Conservation (phyloP, 2,329 filamentous ascomycete species). For the Penicillium sclerotigenum region DNA sequence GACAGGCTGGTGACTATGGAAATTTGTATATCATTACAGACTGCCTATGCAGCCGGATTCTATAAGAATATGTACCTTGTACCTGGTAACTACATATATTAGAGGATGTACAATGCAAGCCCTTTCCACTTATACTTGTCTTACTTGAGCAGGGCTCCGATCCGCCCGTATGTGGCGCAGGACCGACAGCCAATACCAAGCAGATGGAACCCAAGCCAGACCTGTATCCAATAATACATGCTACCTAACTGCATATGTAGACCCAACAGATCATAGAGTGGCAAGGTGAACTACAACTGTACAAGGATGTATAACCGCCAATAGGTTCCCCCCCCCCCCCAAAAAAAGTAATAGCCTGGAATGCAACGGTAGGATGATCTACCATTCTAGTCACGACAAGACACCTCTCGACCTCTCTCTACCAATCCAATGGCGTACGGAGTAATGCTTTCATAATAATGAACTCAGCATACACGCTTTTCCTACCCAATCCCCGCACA, state of each 20-base stretch:
- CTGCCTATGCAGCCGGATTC: not conserved
- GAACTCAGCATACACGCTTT: not conserved
- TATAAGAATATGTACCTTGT: not conserved
- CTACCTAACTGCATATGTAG: not conserved
- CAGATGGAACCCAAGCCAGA: not conserved
- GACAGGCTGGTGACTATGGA: constrained; percentile 13
- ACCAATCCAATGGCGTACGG: not conserved
- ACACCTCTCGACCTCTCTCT: not conserved
- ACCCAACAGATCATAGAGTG: not conserved
- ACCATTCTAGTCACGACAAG: constrained; percentile 2
- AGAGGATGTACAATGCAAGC: not conserved
- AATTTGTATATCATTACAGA: not conserved
- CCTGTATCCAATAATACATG: not conserved
- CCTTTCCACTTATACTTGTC: not conserved
- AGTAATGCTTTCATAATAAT: not conserved
- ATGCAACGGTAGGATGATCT: constrained; percentile 26
- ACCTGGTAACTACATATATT: not conserved
- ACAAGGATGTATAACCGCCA: not conserved
- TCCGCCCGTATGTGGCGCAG: not conserved
- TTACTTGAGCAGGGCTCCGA: not conserved
- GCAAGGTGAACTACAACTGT: not conserved
- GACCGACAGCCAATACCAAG: not conserved
- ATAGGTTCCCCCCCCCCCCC: not conserved
- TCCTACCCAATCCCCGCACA: constrained; percentile 7
- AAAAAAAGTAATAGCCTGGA: not conserved